Evolutionary conservation across 169 alveolate species (phyloP), one percentile per base, ranked within the genome.

Genomic region (Plasmodium sp.): DNA sequence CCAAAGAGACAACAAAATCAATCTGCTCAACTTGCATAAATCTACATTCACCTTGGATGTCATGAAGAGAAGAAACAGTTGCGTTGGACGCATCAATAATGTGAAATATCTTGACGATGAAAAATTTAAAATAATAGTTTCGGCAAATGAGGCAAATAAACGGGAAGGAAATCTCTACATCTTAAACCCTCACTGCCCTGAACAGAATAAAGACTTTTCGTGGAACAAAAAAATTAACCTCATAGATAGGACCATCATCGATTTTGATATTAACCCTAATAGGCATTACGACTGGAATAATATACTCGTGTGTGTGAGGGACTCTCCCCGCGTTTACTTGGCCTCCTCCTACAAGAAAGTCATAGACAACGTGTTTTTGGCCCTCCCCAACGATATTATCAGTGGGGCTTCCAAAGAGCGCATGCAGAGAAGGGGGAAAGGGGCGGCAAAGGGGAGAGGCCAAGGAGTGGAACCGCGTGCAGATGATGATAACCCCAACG

Each of bases 401-500:
- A 43, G 71, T 27, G 81, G 81, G 36, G 34, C 9, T 62, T 7
- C 34, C 36, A 62, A 62, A 27, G 10, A 27, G 14, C 51, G 41
- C 54, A 85, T 16, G 34, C 41, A 51, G 84, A 77, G 31, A 43
- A 79, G 54, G 18, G 43, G 51, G 51, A 54, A 39, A n/a, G 72
- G 39, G 71, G 58, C n/a, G 1, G 58, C 58, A 48, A 48, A 48
- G n/a, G 16, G 39, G 39, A 56, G 22, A 54, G n/a, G 22, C 9
- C 51, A 10, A 80, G 22, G 14, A 74, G 80, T 84, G 45, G 43
- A 86, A 56, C 62, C 22, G 67, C 91, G 93, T 88, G 96, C 18
- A 16, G 95, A 33, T 92, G 95, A 33, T 92, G 92, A 41, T 71
- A 93, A 95, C 91, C 92, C 45, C 80, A 96, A 36, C 97, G 95